A percentile compares a stretch with the other conserved stretches of the same genome.
Conservation (phyloP, 2,329 filamentous ascomycete species). For the Cladosporium sp. region DNA sequence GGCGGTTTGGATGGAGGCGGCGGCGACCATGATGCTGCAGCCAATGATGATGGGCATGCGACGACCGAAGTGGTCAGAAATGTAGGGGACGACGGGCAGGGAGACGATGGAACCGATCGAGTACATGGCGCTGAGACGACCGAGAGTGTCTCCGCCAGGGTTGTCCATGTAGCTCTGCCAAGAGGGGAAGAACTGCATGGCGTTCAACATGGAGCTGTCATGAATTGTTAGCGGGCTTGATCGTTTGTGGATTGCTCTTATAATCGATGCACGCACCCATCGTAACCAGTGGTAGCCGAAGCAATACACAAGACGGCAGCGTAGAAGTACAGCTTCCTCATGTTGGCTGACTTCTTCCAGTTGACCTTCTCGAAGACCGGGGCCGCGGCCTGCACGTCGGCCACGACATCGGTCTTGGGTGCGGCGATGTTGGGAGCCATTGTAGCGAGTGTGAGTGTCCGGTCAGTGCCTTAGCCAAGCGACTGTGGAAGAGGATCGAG, state of each 20-base stretch:
- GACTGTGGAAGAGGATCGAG: conserved; percentile 5
- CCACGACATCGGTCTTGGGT: conserved; percentile 12
- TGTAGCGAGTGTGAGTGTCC: conserved; percentile 4
- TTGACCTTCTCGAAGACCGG: conserved; percentile 12
- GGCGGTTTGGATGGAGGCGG: conserved; percentile 10
- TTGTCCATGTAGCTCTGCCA: conserved; percentile 23
- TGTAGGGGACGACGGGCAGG: conserved; percentile 19
- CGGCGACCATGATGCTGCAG: conserved; percentile 13
- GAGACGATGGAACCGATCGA: conserved; percentile 23
- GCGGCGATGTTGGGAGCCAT: conserved; percentile 11
- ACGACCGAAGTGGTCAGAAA: conserved; percentile 24
- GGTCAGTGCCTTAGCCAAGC: not conserved
- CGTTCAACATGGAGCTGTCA: conserved; percentile 13
- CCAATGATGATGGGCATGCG: conserved; percentile 15
- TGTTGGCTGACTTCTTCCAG: conserved; percentile 16
- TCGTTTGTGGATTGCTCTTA: no score
- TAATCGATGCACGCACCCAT: conserved; percentile 18
- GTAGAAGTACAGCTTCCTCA: conserved; percentile 19
- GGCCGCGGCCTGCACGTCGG: conserved; percentile 11
- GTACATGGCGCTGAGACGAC: conserved; percentile 23
- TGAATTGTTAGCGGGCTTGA: not conserved
- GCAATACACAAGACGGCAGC: conserved; percentile 17
- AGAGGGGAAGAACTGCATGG: conserved; percentile 21
- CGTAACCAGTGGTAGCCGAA: conserved; percentile 25
- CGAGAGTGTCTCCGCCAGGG: conserved; percentile 23